Evolutionary conservation across 345 rosid genomes (phyloP).

Genomic region (Aegle marmelos): DNA sequence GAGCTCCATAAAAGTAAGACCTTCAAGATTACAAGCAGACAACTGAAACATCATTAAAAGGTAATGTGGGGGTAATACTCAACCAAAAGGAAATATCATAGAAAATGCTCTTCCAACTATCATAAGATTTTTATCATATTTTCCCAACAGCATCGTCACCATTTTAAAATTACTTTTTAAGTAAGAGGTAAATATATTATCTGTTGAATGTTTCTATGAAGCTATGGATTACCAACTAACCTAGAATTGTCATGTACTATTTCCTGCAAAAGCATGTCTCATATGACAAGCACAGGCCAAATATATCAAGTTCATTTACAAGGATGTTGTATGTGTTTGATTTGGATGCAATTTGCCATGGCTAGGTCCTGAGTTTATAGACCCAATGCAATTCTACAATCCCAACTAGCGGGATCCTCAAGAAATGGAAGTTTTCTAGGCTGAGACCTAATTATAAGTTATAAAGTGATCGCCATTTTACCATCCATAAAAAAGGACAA

Average conservation of each 20-base stretch:
- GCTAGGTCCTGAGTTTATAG: neutral
- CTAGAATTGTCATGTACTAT: neutral
- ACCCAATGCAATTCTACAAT: neutral
- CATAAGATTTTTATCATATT: neutral
- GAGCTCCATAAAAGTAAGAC: slow-evolving; percentile 4
- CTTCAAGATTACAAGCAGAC: neutral
- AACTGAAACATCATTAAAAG: neutral
- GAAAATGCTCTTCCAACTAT: neutral
- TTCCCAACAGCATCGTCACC: neutral
- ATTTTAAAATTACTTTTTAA: neutral
- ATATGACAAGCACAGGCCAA: neutral
- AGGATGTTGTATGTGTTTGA: neutral
- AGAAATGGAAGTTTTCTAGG: neutral
- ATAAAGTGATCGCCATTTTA: neutral
- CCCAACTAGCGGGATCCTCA: neutral
- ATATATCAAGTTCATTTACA: neutral
- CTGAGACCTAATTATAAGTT: neutral
- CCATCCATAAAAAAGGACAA: neutral
- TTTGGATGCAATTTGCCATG: neutral
- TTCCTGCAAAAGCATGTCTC: neutral
- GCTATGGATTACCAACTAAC: neutral
- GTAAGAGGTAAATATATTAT: neutral
- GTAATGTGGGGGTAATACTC: neutral
- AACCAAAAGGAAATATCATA: neutral
- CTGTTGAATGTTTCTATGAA: neutral